phyloP scores from a whole-genome alignment of 495 filamentous ascomycete genomes.

The Xylaria cubensis region DNA sequence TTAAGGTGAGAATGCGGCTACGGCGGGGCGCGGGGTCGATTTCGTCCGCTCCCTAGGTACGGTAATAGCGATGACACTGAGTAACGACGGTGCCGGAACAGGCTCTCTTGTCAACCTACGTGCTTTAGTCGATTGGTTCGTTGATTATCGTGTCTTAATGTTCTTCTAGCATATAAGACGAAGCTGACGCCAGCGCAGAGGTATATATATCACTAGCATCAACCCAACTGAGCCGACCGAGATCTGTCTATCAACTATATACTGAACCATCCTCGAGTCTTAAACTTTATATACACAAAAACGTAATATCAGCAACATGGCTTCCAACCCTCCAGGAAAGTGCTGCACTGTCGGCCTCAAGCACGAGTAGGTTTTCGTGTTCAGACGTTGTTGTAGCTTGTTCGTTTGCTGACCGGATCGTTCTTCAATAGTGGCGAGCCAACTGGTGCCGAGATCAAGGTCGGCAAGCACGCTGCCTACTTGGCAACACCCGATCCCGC shows the following conservation, averaged over 20 bases:
- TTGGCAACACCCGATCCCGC: constrained; percentile 54
- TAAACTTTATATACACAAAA: background rate
- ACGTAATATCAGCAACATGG: constrained; percentile 50
- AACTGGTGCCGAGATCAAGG: constrained; percentile 49
- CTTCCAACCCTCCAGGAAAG: constrained; percentile 61
- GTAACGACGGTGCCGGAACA: background rate
- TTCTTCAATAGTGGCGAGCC: constrained; percentile 42
- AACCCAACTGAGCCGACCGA: background rate
- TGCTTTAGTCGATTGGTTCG: background rate
- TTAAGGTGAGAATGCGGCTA: background rate
- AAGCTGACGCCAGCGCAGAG: background rate
- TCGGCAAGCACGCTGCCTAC: constrained; percentile 57
- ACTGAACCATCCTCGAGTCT: background rate
- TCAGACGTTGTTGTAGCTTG: background rate
- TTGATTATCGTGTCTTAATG: background rate
- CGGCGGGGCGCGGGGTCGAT: constrained; percentile 6
- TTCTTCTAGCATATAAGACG: background rate
- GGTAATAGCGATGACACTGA: background rate
- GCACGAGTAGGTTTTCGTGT: constrained; percentile 45
- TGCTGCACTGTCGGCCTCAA: constrained; percentile 63
- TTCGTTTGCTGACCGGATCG: background rate
- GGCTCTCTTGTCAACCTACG: background rate
- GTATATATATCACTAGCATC: background rate
- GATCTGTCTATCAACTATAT: background rate
- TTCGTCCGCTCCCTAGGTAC: background rate